phyloP scores from a whole-genome alignment of 306 rosid species.

The Castanea sativa region DNA sequence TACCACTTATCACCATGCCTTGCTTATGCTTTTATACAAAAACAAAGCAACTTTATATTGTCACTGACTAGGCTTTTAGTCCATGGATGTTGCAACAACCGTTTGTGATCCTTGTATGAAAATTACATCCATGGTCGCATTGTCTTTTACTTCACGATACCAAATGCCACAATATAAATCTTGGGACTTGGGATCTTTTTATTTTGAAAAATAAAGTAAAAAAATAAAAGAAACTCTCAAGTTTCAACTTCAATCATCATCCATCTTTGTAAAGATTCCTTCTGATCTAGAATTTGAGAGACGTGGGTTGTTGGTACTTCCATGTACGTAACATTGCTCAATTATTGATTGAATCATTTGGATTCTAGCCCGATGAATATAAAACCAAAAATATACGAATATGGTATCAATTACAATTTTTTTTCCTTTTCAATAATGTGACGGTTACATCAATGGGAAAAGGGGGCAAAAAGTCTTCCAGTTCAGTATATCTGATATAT shows the following conservation, averaged over 20 bases:
- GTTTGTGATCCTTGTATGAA: neutral
- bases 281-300: neutral
- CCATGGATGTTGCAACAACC: too few species aligned
- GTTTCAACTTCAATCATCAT: neutral
- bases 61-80: too few species aligned
- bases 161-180: neutral
- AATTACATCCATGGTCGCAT: neutral
- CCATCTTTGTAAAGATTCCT: neutral
- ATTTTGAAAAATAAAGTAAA: neutral
- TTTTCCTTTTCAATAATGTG: too few species aligned
- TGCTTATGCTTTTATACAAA: too few species aligned
- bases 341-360: neutral
- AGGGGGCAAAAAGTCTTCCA: too few species aligned
- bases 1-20: too few species aligned
- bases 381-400: too few species aligned
- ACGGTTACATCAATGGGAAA: too few species aligned
- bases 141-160: neutral
- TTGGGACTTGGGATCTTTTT: neutral
- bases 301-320: neutral
- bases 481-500: too few species aligned
- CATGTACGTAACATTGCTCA: neutral
- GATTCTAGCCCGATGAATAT: neutral
- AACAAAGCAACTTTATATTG: too few species aligned
- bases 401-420: too few species aligned
- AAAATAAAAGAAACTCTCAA: neutral